phyloP scores from a whole-genome alignment of 192 early-diverging fungal species.

The Phlyctochytrium arcticum region DNA sequence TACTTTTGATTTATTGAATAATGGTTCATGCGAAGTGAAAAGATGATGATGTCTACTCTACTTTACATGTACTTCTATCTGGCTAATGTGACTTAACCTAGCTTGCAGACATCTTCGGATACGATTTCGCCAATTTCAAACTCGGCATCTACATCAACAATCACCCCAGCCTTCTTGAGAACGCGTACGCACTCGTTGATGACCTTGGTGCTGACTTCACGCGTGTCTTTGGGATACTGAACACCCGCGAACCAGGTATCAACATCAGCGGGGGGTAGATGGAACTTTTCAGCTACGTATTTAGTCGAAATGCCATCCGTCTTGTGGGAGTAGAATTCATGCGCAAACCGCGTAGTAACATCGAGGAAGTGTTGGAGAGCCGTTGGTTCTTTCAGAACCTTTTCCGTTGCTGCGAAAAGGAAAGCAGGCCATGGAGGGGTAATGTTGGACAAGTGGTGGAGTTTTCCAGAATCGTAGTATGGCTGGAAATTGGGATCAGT shows the following conservation, averaged over 20 bases:
- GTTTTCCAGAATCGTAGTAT: slow-evolving; percentile 64
- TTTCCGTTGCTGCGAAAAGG: slow-evolving; percentile 64
- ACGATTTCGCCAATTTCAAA: background rate
- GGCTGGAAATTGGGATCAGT: slow-evolving; percentile 27
- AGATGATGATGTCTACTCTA: too few relatives aligned
- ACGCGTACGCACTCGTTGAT: slow-evolving; percentile 46
- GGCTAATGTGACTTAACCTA: too few relatives aligned
- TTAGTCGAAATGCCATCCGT: slow-evolving; percentile 39
- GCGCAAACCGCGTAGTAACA: slow-evolving; percentile 40
- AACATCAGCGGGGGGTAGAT: slow-evolving; percentile 50
- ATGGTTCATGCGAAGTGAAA: too few relatives aligned
- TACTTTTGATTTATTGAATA: too few relatives aligned
- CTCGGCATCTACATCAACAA: background rate
- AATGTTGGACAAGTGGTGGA: slow-evolving; percentile 70
- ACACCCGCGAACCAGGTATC: slow-evolving; percentile 64
- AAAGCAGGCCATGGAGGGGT: slow-evolving; percentile 91
- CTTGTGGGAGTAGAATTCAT: slow-evolving; percentile 40
- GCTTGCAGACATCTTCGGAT: too few relatives aligned
- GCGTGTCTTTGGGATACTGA: slow-evolving; percentile 44
- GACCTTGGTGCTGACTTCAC: slow-evolving; percentile 34
- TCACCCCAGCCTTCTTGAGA: slow-evolving; percentile 52
- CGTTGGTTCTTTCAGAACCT: slow-evolving; percentile 29
- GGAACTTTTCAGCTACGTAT: slow-evolving; percentile 48
- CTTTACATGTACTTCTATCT: too few relatives aligned
- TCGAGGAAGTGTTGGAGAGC: slow-evolving; percentile 24